Evolutionary conservation across 768 basidiomycete species (phyloP), one percentile per base, ranked within the genome.

Genomic region (Rhodotorula toruloides): DNA sequence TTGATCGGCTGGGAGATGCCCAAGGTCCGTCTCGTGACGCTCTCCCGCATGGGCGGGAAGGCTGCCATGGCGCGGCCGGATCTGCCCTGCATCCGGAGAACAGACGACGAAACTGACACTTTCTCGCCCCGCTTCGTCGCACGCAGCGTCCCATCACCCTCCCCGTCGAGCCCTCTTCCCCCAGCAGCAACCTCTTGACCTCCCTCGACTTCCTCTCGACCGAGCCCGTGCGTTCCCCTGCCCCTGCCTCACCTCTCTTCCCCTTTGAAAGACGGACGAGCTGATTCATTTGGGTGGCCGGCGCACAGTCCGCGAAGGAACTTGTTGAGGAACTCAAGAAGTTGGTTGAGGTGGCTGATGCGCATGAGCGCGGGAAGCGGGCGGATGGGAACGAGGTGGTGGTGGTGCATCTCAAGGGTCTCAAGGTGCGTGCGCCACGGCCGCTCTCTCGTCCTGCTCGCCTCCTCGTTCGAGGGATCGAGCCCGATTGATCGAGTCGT

Each of bases 321-420:
- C 54, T 70, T 16, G 47, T 52, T 25, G 12, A 21, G 25, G 69
- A 70, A 19, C 53, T 70, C 39, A 17, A 62, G 25, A n/a, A 56
- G 17, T 49, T 72, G 39, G n/a, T 60, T 6, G 10, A n/a, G 2
- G 42, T 72, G 43, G 60, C 57, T 34, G 71, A 72, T 61, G 52
- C 52, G 31, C 49, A 52, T n/a, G n/a, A n/a, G n/a, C n/a, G n/a
- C n/a, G n/a, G n/a, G 16, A 27, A 31, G 1, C 13, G 12, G 19
- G 42, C n/a, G 11, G 40, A 40, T 11, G 27, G 31, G 0, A 54
- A 65, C 10, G 44, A 63, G 44, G 37, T 65, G 36, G 50, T 54
- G 16, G 63, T 67, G 14, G 37, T 71, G 12, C 70, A 67, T 42
- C 55, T 71, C 58, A 67, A 59, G 54, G 70, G 70, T 5, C 47